Conservation (phyloP, 192 early-diverging fungal species). For the Gryganskiella cystojenkinii region DNA sequence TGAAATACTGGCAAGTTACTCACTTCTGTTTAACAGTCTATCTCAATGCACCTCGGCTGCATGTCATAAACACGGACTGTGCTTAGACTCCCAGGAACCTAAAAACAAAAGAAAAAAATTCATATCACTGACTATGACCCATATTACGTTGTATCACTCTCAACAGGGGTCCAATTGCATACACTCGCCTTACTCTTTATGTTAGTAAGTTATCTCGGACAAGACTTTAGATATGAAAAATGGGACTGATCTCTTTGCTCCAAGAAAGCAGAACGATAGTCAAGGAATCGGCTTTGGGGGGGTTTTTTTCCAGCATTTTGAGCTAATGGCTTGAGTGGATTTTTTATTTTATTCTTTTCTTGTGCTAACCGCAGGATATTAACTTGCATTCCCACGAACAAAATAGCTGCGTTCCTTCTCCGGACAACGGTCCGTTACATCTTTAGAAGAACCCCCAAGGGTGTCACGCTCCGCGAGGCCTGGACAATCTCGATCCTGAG, state of each 20-base stretch:
- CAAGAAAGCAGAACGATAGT: neutral
- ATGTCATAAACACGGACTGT: neutral
- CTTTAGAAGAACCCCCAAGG: conserved; percentile 41
- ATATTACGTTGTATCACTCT: neutral
- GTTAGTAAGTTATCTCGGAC: conserved; percentile 34
- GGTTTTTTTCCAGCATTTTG: no score
- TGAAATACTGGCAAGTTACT: conserved; percentile 32
- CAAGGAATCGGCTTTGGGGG: neutral
- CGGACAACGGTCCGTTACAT: conserved; percentile 27
- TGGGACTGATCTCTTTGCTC: neutral
- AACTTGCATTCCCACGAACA: neutral
- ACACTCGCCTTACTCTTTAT: conserved; percentile 39
- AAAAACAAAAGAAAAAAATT: neutral
- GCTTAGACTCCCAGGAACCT: no score
- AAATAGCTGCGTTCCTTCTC: conserved; percentile 23
- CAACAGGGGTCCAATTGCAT: conserved; percentile 37
- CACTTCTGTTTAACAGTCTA: neutral
- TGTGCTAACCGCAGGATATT: neutral
- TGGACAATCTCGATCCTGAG: conserved; percentile 20
- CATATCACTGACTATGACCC: neutral
- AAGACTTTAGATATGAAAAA: no score
- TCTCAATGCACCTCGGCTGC: neutral
- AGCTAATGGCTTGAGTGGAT: neutral
- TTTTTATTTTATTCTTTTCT: neutral
- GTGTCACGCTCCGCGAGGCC: conserved; percentile 12